phyloP scores from a whole-genome alignment of 179 eudicot species.

The Pouteria campechiana region DNA sequence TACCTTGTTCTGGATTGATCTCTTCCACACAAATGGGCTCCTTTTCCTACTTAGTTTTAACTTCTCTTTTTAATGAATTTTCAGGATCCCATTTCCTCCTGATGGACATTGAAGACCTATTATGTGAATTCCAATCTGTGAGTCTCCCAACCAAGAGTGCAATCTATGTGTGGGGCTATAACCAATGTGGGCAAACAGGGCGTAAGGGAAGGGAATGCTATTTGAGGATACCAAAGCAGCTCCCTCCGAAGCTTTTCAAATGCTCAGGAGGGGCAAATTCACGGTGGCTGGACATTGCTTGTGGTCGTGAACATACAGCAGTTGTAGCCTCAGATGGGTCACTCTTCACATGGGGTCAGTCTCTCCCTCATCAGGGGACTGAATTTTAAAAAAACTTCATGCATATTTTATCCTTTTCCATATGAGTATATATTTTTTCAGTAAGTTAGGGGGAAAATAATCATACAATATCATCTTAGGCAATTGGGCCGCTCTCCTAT shows the following conservation, averaged over 20 bases:
- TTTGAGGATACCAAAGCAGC: slow-evolving; percentile 88
- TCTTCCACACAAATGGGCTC: no score
- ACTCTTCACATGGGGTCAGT: slow-evolving; percentile 92
- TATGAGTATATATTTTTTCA: no score
- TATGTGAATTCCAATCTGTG: slow-evolving; percentile 44
- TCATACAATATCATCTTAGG: no score
- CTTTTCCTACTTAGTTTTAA: no score
- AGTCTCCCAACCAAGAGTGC: slow-evolving; percentile 69
- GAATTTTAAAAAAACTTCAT: no score
- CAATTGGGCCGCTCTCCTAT: no score
- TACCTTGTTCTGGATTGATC: no score
- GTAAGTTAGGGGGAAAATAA: no score
- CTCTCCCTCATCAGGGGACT: slow-evolving; percentile 15
- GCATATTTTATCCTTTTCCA: no score
- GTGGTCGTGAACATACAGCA: slow-evolving; percentile 96
- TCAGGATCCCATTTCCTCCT: neutral
- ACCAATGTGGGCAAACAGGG: slow-evolving; percentile 89
- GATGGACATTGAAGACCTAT: slow-evolving; percentile 61
- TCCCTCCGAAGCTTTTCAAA: slow-evolving; percentile 84
- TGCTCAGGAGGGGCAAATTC: slow-evolving; percentile 62
- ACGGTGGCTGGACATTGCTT: slow-evolving; percentile 84
- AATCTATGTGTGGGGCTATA: slow-evolving; percentile 91
- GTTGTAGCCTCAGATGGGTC: slow-evolving; percentile 90
- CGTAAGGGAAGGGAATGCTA: slow-evolving; percentile 48
- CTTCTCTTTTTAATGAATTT: neutral